phyloP scores from a whole-genome alignment of 129 eudicot species.

The Artemisia annua region DNA sequence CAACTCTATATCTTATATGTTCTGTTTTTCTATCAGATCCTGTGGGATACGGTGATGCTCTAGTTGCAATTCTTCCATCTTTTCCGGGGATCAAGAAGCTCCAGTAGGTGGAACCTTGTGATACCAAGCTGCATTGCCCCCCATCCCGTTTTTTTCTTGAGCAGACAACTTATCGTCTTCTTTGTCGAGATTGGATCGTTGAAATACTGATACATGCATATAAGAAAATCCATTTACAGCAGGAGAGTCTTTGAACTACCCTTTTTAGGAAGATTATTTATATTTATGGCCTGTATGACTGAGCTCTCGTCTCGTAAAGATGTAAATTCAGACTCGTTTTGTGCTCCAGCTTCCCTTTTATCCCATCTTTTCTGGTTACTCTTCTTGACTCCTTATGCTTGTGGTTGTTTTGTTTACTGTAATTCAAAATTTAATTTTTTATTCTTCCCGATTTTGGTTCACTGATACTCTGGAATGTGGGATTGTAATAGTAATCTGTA shows the following conservation, averaged over 20 bases:
- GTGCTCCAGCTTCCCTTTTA: neutral
- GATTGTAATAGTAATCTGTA: too few species aligned
- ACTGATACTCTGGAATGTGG: too few species aligned
- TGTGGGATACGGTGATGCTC: conserved; percentile 89
- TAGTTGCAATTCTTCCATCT: conserved; percentile 84
- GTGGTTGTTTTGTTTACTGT: neutral
- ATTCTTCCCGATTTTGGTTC: too few species aligned
- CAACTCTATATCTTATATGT: conserved; percentile 11
- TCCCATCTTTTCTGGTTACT: neutral
- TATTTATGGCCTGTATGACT: conserved; percentile 30
- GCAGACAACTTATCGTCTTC: conserved; percentile 8
- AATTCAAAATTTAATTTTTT: neutral
- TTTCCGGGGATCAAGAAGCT: conserved; percentile 94
- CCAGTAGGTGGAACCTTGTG: conserved; percentile 22
- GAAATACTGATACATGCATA: conserved; percentile 34
- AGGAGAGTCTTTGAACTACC: conserved; percentile 20
- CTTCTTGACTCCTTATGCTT: neutral
- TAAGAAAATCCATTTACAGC: conserved; percentile 28
- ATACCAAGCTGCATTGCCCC: neutral
- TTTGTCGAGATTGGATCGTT: conserved; percentile 29
- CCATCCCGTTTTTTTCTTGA: neutral
- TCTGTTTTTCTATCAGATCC: conserved; percentile 52
- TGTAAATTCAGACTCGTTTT: conserved; percentile 27
- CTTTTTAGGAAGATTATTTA: conserved; percentile 15
- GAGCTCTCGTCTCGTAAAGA: conserved; percentile 34